A percentile compares a stretch with the other conserved stretches of the same genome.
These are phyloP conservation scores for Babesia caballi DNA, from an alignment of 169 alveolate species.

Conservation along the genomic window DNA sequence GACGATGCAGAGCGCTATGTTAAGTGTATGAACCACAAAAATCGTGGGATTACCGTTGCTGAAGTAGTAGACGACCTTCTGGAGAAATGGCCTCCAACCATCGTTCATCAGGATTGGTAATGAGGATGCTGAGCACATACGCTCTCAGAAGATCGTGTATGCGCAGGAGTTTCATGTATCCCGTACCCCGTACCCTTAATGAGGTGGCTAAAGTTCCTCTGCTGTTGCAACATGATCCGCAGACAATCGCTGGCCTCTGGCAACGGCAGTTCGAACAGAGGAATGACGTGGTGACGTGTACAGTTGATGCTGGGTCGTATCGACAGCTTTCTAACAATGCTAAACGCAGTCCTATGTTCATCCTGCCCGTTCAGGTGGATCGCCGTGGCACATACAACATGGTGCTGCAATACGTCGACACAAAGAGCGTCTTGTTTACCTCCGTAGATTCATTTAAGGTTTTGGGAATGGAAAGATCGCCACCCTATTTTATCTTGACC, in stretches of 20 bases:
- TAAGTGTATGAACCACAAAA: slow-evolving; percentile 11
- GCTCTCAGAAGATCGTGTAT: not conserved
- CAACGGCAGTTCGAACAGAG: slow-evolving; percentile 3
- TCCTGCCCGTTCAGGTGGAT: slow-evolving; percentile 23
- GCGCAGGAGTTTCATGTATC: slow-evolving; percentile 28
- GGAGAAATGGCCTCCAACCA: slow-evolving; percentile 52
- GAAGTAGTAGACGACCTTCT: slow-evolving; percentile 25
- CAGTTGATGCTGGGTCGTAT: not conserved
- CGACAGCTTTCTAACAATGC: not conserved
- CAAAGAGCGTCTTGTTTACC: slow-evolving; percentile 30
- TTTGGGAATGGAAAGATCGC: slow-evolving; percentile 2
- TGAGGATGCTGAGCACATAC: not conserved
- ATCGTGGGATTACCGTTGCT: slow-evolving; percentile 9
- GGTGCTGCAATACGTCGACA: slow-evolving; percentile 14
- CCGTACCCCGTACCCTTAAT: slow-evolving; percentile 15
- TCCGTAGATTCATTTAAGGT: slow-evolving; percentile 21
- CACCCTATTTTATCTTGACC: slow-evolving; percentile 38
- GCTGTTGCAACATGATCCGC: slow-evolving; percentile 14
- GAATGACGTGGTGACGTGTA: slow-evolving; percentile 6
- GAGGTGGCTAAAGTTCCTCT: slow-evolving; percentile 46
- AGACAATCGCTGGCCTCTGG: slow-evolving; percentile 16
- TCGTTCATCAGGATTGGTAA: not conserved
- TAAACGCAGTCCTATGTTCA: slow-evolving; percentile 5
- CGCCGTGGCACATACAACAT: slow-evolving; percentile 5
- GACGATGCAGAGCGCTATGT: slow-evolving; percentile 7